Evolutionary conservation across 768 basidiomycete genomes (phyloP), one percentile per base, ranked within the genome.

Genomic region (Rhodotorula paludigena): DNA sequence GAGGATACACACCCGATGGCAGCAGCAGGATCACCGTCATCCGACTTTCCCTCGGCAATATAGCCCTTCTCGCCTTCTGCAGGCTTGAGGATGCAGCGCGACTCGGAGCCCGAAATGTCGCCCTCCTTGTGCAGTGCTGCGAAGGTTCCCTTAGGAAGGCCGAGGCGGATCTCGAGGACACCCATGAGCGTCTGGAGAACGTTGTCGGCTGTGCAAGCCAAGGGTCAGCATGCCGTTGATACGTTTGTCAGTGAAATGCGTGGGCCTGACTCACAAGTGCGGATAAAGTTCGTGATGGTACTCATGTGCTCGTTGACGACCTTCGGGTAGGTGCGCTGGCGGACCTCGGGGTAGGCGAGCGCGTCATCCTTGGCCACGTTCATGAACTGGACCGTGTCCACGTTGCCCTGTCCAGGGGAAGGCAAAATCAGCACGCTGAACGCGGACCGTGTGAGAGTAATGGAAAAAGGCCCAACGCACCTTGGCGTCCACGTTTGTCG

Each of bases 351-450:
- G 79, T 82, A 87, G 0, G 84, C 82, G 0, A 88, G 74, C 0
- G 81, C 85, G 69, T 89, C 87, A 73, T 89, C 87, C 74, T 87
- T 86, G 0, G 86, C 77, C 72, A 87, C 63, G 33, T 78, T 78
- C 64, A 88, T 79, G 76, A 86, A 87, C 73, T 88, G 85, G 6
- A 82, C 80, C 0, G 81, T 81, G 73, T 88, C 87, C 25, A 76
- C 72, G 54, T 81, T 81, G 47, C 87, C 87, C 44, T 53, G 52
- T 5, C 14, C 6, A 8, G 12, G n/a, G 12, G 41, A 2, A 3
- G 57, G 23, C 9, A 38, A 44, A 2, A 36, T 4, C 5, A 6
- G 48, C 2, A 32, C 23, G n/a, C 10, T 12, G 30, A 25, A 16
- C 4, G 45, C 7, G 25, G 11, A 25, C 1, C 12, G 11, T 5